Evolutionary conservation across 1,284 basidiomycete species (phyloP).

Genomic region (Cutaneotrichosporon sp.): DNA sequence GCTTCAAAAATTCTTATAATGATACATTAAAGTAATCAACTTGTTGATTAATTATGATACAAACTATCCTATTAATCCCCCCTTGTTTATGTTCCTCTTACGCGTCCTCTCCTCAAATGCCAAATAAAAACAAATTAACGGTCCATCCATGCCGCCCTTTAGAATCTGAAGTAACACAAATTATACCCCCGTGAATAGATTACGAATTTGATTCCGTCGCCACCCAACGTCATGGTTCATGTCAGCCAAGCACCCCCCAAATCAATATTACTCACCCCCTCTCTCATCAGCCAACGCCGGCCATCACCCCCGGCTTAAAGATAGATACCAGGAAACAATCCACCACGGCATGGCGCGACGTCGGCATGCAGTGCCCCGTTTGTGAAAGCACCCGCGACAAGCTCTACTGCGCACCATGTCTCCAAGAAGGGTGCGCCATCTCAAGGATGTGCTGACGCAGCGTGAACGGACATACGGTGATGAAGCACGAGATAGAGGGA

Average conservation of each 20-base stretch:
- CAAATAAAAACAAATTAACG: too few species aligned
- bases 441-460: slow-evolving; percentile 14
- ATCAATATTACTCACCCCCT: background rate
- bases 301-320: background rate
- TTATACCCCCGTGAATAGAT: background rate
- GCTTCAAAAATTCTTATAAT: too few species aligned
- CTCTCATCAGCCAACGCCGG: background rate
- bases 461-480: slow-evolving; percentile 23
- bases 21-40: too few species aligned
- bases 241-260: background rate
- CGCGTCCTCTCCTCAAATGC: background rate
- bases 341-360: background rate
- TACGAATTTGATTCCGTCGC: slow-evolving; percentile 16
- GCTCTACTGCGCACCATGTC: slow-evolving; percentile 38
- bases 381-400: slow-evolving; percentile 31
- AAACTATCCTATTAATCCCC: background rate
- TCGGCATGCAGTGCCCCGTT: slow-evolving; percentile 28
- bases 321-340: background rate
- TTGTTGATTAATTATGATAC: background rate
- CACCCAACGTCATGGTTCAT: slow-evolving; percentile 6
- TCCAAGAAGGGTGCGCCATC: slow-evolving; percentile 37
- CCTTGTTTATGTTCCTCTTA: background rate
- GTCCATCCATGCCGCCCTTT: background rate
- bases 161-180: background rate
- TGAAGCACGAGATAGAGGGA: slow-evolving; percentile 15